Conservation (phyloP, 2,329 filamentous ascomycete genomes). For the Phoma herbarum region DNA sequence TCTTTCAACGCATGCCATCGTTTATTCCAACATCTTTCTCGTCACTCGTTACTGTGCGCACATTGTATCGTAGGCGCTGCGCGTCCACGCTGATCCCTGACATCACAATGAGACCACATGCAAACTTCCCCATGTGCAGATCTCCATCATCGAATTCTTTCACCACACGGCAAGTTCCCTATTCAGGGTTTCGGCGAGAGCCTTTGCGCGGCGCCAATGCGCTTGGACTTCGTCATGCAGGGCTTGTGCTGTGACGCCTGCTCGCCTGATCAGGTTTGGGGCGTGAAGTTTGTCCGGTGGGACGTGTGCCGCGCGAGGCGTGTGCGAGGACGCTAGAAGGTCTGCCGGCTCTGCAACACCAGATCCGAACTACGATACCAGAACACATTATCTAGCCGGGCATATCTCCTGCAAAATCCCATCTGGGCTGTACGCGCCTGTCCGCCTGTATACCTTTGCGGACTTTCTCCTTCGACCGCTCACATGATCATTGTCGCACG, state of each 20-base stretch:
- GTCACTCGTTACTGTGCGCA: not conserved
- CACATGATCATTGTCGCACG: too few species aligned
- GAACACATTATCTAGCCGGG: too few species aligned
- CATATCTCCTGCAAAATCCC: too few species aligned
- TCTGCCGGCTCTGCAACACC: not conserved
- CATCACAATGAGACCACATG: slow-evolving; percentile 15
- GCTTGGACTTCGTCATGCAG: slow-evolving; percentile 8
- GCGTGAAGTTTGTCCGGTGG: not conserved
- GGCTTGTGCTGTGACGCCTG: slow-evolving; percentile 5
- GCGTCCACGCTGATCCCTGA: slow-evolving; percentile 17
- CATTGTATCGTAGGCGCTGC: not conserved
- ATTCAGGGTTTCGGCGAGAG: slow-evolving; percentile 1
- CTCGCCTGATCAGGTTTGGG: not conserved
- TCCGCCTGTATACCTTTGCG: too few species aligned
- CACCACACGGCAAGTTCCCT: not conserved
- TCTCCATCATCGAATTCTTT: not conserved
- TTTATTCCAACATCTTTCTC: not conserved
- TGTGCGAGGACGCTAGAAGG: not conserved
- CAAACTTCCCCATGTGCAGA: slow-evolving; percentile 9
- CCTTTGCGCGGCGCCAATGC: slow-evolving; percentile 3
- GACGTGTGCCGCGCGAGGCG: not conserved
- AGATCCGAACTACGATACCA: too few species aligned
- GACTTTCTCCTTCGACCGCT: too few species aligned
- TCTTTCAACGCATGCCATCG: slow-evolving; percentile 9
- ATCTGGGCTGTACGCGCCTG: too few species aligned